phyloP scores from a whole-genome alignment of 129 eudicot genomes.

The carrot (Daucus carota) region DH1_v3.0 NC_030386.2:39096001-39096500 shows the following conservation, averaged over 20 bases:
- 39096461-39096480: too few species aligned
- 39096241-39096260: not conserved
- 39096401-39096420: too few species aligned
- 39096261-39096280: not conserved
- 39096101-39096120: too few species aligned
- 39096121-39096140: not conserved
- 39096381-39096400: not conserved
- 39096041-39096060: too few species aligned
- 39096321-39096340: not conserved
- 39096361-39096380: not conserved
- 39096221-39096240: too few species aligned
- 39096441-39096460: not conserved
- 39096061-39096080: too few species aligned
- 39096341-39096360: not conserved
- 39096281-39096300: not conserved
- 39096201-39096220: not conserved
- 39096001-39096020: conserved; percentile 67
- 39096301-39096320: not conserved
- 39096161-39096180: not conserved
- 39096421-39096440: not conserved
- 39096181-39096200: not conserved
- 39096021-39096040: not conserved
- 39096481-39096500: not conserved
- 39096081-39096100: too few species aligned
- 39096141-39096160: not conserved